Evolutionary conservation across 1,284 basidiomycete species (phyloP).

Genomic region (Rhizoctonia solani): DNA sequence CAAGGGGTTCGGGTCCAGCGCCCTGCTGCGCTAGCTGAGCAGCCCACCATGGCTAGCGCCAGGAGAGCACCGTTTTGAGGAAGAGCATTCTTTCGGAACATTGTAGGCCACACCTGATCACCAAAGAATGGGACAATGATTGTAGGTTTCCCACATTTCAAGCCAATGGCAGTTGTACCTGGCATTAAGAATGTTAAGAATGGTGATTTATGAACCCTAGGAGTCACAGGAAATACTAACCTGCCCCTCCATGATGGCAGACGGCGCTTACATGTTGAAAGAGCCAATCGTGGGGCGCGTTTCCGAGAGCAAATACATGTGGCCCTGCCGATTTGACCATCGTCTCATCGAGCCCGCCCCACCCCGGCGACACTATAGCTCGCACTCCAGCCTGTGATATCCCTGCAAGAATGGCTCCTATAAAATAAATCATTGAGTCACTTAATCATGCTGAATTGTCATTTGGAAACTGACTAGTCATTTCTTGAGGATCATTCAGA

Average conservation of each 20-base stretch:
- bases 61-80: no score
- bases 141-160: conserved; percentile 64
- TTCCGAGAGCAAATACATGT: conserved; percentile 63
- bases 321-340: conserved; percentile 50
- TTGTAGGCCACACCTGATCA: conserved; percentile 54
- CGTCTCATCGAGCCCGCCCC: conserved; percentile 60
- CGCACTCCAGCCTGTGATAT: conserved; percentile 58
- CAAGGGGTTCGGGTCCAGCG: conserved; percentile 64
- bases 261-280: conserved; percentile 66
- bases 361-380: conserved; percentile 64
- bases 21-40: conserved; percentile 44
- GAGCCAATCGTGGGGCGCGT: conserved; percentile 73
- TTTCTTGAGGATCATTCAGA: conserved; percentile 59
- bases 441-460: background rate
- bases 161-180: conserved; percentile 65
- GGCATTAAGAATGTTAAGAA: no score
- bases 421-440: conserved; percentile 37
- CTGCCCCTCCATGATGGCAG: conserved; percentile 69
- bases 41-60: background rate
- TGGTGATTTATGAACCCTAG: background rate
- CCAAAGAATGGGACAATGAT: conserved; percentile 72
- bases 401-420: conserved; percentile 57
- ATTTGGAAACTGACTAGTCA: conserved; percentile 50
- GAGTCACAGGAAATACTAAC: background rate
- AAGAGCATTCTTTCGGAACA: no score